A percentile compares a stretch with the other conserved stretches of the same genome.
Conservation (phyloP, 2,329 filamentous ascomycete species). For the Gnomoniopsis smithogilvyi region DNA sequence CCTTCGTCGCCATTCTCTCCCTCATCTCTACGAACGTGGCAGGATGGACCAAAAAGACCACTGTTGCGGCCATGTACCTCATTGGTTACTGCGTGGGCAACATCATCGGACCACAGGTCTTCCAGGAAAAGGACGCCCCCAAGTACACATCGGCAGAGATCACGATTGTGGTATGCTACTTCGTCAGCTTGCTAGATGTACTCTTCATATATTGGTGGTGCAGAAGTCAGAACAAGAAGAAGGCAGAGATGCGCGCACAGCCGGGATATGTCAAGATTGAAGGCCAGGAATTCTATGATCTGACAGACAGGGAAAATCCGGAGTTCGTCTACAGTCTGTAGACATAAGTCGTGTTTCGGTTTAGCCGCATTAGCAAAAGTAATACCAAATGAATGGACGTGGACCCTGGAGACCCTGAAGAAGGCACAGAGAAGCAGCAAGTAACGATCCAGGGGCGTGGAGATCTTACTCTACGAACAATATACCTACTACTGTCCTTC, state of each 20-base stretch:
- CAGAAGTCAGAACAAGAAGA: constrained; percentile 54
- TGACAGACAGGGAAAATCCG: constrained; percentile 64
- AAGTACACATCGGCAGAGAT: constrained; percentile 63
- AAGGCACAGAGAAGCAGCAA: background rate
- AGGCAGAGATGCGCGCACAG: constrained; percentile 46
- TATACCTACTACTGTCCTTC: too few relatives aligned
- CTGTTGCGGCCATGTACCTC: constrained; percentile 51
- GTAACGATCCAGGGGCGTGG: too few relatives aligned
- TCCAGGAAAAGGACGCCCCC: constrained; percentile 53
- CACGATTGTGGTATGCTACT: constrained; percentile 58
- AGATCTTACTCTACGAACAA: too few relatives aligned
- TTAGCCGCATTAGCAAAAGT: background rate
- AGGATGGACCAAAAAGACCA: constrained; percentile 57
- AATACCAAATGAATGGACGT: background rate
- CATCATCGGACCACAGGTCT: constrained; percentile 52
- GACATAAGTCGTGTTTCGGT: background rate
- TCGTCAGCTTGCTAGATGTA: constrained; percentile 49
- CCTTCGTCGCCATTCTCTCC: constrained; percentile 62
- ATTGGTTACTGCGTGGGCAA: constrained; percentile 53
- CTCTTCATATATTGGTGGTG: constrained; percentile 64
- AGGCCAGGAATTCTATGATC: constrained; percentile 66
- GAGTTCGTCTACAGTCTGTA: constrained; percentile 61
- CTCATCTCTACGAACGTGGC: constrained; percentile 62
- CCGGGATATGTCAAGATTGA: constrained; percentile 59
- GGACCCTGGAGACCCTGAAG: background rate